Conservation (phyloP, 441 rosid genomes). For the Erodium trifolium region DNA sequence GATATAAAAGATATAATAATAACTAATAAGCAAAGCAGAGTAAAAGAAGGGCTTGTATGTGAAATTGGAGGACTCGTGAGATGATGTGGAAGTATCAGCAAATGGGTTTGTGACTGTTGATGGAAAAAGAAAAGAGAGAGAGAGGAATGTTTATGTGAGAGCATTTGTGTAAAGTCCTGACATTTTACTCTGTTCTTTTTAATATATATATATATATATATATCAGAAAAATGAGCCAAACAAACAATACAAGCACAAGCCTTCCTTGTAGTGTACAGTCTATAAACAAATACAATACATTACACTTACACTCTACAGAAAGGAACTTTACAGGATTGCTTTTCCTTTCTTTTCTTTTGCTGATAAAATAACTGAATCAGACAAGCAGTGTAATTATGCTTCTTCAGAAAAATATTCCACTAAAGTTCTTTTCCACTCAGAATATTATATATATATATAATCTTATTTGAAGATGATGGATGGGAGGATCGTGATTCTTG, state of each 20-base stretch:
- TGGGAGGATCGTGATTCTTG: slow-evolving; percentile 4
- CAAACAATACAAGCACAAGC: neutral
- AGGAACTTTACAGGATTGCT: slow-evolving; percentile 7
- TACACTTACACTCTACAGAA: neutral
- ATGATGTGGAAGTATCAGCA: slow-evolving; percentile 4
- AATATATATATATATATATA: no score
- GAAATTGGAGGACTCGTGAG: neutral
- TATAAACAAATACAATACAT: neutral
- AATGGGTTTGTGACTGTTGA: neutral
- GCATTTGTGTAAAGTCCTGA: slow-evolving; percentile 6
- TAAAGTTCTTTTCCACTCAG: neutral
- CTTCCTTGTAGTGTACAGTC: no score
- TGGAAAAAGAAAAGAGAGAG: no score
- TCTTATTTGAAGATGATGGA: neutral
- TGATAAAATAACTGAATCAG: slow-evolving; percentile 4
- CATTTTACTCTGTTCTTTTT: neutral
- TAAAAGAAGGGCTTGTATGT: neutral
- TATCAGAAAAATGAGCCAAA: neutral
- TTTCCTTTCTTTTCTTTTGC: neutral
- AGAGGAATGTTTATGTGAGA: neutral
- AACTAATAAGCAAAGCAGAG: neutral
- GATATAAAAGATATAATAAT: neutral
- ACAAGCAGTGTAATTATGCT: neutral
- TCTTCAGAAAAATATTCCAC: slow-evolving; percentile 4
- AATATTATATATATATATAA: neutral